Percentiles rank a stretch among this genome's conserved stretches.
These are phyloP conservation scores for Dothideomycetes sp. DNA, from an alignment of 2,329 filamentous ascomycete species.

Conservation along the genomic window DNA sequence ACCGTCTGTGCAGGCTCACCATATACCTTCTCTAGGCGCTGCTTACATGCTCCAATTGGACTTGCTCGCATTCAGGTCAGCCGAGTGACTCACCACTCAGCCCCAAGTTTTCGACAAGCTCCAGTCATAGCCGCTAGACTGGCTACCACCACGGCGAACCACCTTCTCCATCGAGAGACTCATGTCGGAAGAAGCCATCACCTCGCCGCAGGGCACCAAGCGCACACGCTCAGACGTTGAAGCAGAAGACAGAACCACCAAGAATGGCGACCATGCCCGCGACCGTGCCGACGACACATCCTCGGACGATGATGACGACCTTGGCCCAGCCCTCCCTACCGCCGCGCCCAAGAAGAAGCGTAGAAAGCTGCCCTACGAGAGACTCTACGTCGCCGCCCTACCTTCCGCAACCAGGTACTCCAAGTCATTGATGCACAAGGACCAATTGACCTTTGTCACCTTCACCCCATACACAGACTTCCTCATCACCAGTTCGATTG, in stretches of 20 bases:
- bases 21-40: no score
- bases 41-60: no score
- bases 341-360: conserved; percentile 79
- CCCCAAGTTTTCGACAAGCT: no score
- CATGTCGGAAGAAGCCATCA: conserved; percentile 4
- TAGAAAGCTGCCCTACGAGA: conserved; percentile 83
- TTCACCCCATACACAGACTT: conserved; percentile 90
- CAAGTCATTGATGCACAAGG: conserved; percentile 96
- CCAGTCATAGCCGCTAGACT: no score
- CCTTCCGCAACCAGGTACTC: conserved; percentile 75
- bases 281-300: conserved; percentile 38
- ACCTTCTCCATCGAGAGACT: no score
- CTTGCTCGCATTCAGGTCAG: no score
- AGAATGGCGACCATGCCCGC: conserved; percentile 8
- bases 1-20: no score
- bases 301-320: conserved; percentile 53
- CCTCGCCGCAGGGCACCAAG: conserved; percentile 11
- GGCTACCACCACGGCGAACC: background rate
- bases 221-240: conserved; percentile 9
- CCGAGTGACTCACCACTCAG: no score
- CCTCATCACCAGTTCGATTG: conserved; percentile 82
- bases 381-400: conserved; percentile 83
- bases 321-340: conserved; percentile 82
- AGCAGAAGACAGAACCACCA: conserved; percentile 7
- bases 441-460: conserved; percentile 78